Conservation (phyloP, 129 eudicot genomes). For the Sambucus nigra region DNA sequence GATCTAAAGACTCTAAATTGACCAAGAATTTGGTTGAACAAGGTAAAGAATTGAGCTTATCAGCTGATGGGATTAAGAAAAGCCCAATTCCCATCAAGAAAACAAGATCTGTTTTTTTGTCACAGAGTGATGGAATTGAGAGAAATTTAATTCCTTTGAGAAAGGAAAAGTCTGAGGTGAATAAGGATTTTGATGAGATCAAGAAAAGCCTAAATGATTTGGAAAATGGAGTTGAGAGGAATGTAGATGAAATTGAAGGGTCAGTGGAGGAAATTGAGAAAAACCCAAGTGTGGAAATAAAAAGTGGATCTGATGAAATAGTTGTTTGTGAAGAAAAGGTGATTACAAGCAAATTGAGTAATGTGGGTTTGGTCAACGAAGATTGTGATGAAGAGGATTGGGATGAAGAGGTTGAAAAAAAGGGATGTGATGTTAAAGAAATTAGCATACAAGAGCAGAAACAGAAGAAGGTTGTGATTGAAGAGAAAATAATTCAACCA, state of each 20-base stretch:
- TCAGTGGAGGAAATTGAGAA: constrained; percentile 12
- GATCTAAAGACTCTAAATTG: constrained; percentile 46
- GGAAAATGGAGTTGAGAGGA: constrained; percentile 16
- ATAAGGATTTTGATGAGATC: constrained; percentile 2
- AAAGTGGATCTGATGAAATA: constrained; percentile 23
- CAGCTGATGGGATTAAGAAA: constrained; percentile 38
- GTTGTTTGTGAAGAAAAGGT: constrained; percentile 43
- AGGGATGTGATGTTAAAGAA: constrained; percentile 45
- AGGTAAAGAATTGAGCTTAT: constrained; percentile 24
- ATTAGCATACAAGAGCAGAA: constrained; percentile 20
- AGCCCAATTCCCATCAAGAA: constrained; percentile 20
- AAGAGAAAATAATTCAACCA: constrained; percentile 32
- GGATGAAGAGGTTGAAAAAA: constrained; percentile 19
- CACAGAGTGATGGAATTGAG: constrained; percentile 21
- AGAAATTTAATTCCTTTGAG: constrained; percentile 21
- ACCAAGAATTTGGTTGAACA: constrained; percentile 34
- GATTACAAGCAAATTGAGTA: constrained; percentile 19
- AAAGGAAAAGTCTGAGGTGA: constrained; percentile 26
- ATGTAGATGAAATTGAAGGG: constrained; percentile 12
- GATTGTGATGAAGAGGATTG: constrained; percentile 22
- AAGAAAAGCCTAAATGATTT: too few relatives aligned
- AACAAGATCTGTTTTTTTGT: constrained; percentile 6
- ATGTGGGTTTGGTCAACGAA: constrained; percentile 11
- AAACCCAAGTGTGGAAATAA: constrained; percentile 23
- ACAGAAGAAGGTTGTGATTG: constrained; percentile 27